Evolutionary conservation across 306 rosid species (phyloP).

Genomic region (Dryas drummondii): DNA sequence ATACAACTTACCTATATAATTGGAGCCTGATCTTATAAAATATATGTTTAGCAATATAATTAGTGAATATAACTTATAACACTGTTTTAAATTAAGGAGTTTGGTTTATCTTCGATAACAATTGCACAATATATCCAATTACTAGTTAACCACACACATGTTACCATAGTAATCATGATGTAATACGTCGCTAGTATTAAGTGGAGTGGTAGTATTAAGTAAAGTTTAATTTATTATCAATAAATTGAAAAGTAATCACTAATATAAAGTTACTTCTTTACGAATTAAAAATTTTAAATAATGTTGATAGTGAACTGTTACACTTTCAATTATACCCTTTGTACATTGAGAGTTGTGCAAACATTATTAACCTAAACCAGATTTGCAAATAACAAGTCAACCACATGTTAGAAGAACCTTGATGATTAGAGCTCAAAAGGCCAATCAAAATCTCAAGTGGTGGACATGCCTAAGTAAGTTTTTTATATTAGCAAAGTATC

Average conservation of each 20-base stretch:
- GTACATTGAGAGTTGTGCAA: neutral
- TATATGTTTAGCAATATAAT: too few species aligned
- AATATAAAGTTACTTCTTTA: constrained; percentile 2
- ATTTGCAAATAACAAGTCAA: constrained; percentile 23
- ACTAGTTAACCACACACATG: too few species aligned
- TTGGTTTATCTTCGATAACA: too few species aligned
- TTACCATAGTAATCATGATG: too few species aligned
- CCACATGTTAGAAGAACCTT: constrained; percentile 45
- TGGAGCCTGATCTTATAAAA: too few species aligned
- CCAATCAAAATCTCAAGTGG: constrained; percentile 26
- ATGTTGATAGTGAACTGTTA: neutral
- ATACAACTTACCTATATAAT: too few species aligned
- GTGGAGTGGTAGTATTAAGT: neutral
- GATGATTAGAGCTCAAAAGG: constrained; percentile 46
- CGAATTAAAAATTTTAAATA: neutral
- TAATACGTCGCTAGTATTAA: too few species aligned
- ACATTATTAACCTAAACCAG: neutral
- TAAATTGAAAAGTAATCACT: neutral
- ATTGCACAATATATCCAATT: too few species aligned
- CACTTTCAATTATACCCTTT: constrained; percentile 11
- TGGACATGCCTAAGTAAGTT: constrained; percentile 45
- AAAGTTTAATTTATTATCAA: neutral
- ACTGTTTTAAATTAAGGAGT: too few species aligned
- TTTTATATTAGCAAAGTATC: neutral
- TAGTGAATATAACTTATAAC: too few species aligned